Conservation (phyloP, 140 eudicot species). For the Cichorium intybus region DNA sequence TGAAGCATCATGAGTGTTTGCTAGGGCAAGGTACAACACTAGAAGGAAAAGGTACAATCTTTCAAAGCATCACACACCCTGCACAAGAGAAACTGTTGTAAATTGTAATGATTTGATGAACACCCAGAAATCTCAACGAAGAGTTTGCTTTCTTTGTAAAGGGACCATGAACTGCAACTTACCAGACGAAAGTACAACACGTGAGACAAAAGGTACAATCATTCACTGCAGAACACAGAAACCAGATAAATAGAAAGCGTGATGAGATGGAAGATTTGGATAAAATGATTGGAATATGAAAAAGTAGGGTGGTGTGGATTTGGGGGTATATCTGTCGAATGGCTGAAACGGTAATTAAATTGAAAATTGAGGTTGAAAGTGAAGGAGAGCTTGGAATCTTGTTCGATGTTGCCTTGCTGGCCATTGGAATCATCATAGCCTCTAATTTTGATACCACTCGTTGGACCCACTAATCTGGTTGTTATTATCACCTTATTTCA, state of each 20-base stretch:
- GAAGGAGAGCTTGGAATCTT: background rate
- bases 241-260: conserved; percentile 5
- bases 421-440: conserved; percentile 18
- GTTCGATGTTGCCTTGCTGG: background rate
- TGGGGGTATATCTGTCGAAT: conserved; percentile 4
- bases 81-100: background rate
- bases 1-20: conserved; percentile 27
- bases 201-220: conserved; percentile 12
- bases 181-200: conserved; percentile 16
- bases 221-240: conserved; percentile 5
- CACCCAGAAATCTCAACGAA: conserved; percentile 7
- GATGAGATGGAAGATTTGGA: conserved; percentile 32
- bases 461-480: conserved; percentile 19
- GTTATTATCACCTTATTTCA: background rate
- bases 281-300: conserved; percentile 4
- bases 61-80: conserved; percentile 16
- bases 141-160: conserved; percentile 7
- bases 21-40: background rate
- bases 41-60: conserved; percentile 10
- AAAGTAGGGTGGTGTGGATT: background rate
- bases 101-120: background rate
- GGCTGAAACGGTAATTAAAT: conserved; percentile 15
- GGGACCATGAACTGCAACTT: conserved; percentile 5
- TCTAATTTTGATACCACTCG: conserved; percentile 5
- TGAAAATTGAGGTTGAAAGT: background rate